These are phyloP conservation scores for Xylaria multiplex DNA, from an alignment of 2,329 filamentous ascomycete genomes.

Conservation along the genomic window DNA sequence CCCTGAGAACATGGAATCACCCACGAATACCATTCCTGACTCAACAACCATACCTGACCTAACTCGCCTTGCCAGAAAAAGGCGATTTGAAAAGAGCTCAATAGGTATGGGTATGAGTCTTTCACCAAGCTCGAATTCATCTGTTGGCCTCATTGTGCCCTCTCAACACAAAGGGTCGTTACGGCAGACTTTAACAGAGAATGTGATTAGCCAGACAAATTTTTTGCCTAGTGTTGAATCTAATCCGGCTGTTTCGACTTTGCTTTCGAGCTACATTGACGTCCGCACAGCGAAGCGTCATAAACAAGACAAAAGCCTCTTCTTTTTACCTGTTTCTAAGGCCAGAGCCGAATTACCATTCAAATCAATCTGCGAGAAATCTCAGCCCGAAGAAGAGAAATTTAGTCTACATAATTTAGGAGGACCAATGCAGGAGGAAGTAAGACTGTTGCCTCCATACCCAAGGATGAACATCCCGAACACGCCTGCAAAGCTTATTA, in stretches of 20 bases:
- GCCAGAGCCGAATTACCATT: not conserved
- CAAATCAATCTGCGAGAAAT: not conserved
- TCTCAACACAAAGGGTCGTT: slow-evolving; percentile 6
- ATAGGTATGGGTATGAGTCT: slow-evolving; percentile 1
- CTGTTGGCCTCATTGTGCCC: slow-evolving; percentile 31
- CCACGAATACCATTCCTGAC: slow-evolving; percentile 2
- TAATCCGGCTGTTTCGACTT: slow-evolving; percentile 39
- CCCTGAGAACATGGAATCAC: slow-evolving; percentile 29
- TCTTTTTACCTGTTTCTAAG: slow-evolving; percentile 37
- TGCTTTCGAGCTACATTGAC: slow-evolving; percentile 46
- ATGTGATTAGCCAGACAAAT: not conserved
- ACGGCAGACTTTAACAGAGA: not conserved
- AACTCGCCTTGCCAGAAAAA: slow-evolving; percentile 42
- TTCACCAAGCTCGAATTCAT: slow-evolving; percentile 21
- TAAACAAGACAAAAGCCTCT: slow-evolving; percentile 44
- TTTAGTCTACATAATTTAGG: not conserved
- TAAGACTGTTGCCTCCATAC: slow-evolving; percentile 31
- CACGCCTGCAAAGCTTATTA: slow-evolving; percentile 54
- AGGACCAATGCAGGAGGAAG: not conserved
- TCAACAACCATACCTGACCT: slow-evolving; percentile 35
- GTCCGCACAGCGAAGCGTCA: slow-evolving; percentile 45
- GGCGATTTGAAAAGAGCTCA: slow-evolving; percentile 35
- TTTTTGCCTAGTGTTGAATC: slow-evolving; percentile 42
- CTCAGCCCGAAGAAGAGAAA: not conserved
- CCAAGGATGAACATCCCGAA: slow-evolving; percentile 31